Conservation (phyloP, 2,329 filamentous ascomycete genomes). For the Amphichorda felina region DNA sequence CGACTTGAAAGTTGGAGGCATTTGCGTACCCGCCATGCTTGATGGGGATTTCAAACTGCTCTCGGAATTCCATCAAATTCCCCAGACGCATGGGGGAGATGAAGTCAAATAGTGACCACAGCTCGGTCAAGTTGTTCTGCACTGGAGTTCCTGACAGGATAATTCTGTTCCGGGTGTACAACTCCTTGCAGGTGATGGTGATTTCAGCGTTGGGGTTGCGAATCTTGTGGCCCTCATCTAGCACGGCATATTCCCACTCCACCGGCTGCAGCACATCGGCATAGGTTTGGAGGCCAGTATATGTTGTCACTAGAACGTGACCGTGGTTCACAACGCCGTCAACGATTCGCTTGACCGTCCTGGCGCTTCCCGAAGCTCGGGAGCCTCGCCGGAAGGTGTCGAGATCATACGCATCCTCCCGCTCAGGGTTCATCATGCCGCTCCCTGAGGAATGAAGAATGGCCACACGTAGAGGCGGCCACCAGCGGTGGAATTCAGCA, state of each 20-base stretch:
- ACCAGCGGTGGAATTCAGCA: slow-evolving; percentile 97
- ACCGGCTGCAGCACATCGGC: slow-evolving; percentile 69
- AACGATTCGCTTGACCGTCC: slow-evolving; percentile 65
- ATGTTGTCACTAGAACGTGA: slow-evolving; percentile 90
- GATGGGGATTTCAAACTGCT: slow-evolving; percentile 90
- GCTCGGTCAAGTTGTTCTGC: slow-evolving; percentile 89
- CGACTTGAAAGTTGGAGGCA: slow-evolving; percentile 84
- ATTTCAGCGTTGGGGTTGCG: slow-evolving; percentile 92
- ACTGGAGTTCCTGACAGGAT: slow-evolving; percentile 95
- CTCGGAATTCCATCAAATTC: slow-evolving; percentile 79
- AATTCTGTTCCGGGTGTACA: slow-evolving; percentile 79
- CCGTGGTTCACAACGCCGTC: slow-evolving; percentile 72
- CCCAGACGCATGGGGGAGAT: slow-evolving; percentile 93
- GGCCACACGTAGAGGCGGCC: slow-evolving; percentile 94
- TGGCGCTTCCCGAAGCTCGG: slow-evolving; percentile 18
- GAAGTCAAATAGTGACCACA: slow-evolving; percentile 98
- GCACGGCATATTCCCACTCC: slow-evolving; percentile 85
- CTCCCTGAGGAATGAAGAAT: slow-evolving; percentile 93
- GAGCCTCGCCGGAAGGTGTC: slow-evolving; percentile 25
- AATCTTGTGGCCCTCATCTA: slow-evolving; percentile 97
- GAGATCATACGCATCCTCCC: slow-evolving; percentile 40
- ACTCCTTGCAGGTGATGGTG: slow-evolving; percentile 88
- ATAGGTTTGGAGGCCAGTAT: slow-evolving; percentile 91
- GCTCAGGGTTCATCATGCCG: slow-evolving; percentile 81
- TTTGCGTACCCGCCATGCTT: slow-evolving; percentile 89